Conservation (phyloP, 805 yeast species). For the Sungouiella blattae region DNA sequence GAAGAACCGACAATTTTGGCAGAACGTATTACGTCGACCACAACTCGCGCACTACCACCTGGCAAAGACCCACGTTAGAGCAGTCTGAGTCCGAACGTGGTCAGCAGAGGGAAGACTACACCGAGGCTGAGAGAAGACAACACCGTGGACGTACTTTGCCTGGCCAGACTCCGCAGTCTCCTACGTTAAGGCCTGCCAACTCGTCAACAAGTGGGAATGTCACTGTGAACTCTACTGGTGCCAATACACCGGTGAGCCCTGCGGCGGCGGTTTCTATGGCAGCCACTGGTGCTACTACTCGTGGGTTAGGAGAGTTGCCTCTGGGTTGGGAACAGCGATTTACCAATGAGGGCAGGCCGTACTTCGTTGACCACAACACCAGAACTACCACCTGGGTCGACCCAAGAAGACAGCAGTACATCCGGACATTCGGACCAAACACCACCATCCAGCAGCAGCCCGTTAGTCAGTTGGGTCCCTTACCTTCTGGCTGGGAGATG, state of each 20-base stretch:
- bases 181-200: conserved; percentile 24
- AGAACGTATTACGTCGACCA: conserved; percentile 98
- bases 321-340: conserved; percentile 99
- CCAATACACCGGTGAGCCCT: conserved; percentile 54
- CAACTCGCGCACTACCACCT: conserved; percentile 96
- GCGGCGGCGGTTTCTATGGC: conserved; percentile 68
- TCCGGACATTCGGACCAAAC: conserved; percentile 86
- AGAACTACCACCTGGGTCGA: conserved; percentile 99
- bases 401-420: conserved; percentile 98
- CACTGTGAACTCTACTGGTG: conserved; percentile 42
- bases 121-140: conserved; percentile 87
- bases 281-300: conserved; percentile 83
- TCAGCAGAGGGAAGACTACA: conserved; percentile 59
- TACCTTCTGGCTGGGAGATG: conserved; percentile 99
- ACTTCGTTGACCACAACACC: conserved; percentile 98
- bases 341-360: conserved; percentile 97
- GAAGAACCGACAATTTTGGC: conserved; percentile 96
- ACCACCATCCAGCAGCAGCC: conserved; percentile 97
- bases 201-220: conserved; percentile 42
- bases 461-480: conserved; percentile 93
- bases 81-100: conserved; percentile 70
- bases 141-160: conserved; percentile 90
- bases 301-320: conserved; percentile 95
- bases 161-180: conserved; percentile 45
- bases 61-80: conserved; percentile 92